A percentile compares a stretch with the other conserved stretches of the same genome.
These are phyloP conservation scores for Pseudogymnoascus sp. DNA, from an alignment of 2,329 filamentous ascomycete genomes.

Conservation along the genomic window DNA sequence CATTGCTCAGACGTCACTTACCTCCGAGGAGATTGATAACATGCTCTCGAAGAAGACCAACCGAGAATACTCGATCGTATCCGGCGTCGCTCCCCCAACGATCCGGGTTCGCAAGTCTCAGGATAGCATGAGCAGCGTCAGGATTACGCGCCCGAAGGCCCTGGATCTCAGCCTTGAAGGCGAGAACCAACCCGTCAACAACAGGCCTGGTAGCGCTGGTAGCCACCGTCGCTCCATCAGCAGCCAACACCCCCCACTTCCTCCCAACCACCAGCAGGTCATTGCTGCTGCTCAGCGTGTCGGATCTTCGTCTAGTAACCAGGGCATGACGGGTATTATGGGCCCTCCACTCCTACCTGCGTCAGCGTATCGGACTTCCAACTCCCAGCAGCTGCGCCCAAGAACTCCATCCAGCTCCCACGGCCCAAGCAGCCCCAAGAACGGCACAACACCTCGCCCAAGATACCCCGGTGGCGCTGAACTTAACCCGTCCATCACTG, in stretches of 20 bases:
- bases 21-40: slow-evolving; percentile 71
- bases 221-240: slow-evolving; percentile 50
- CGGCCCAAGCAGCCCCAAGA: slow-evolving; percentile 53
- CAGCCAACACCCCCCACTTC: slow-evolving; percentile 60
- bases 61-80: slow-evolving; percentile 21
- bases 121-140: slow-evolving; percentile 41
- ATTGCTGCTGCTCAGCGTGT: slow-evolving; percentile 66
- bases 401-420: slow-evolving; percentile 32
- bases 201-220: slow-evolving; percentile 63
- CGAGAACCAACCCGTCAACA: slow-evolving; percentile 33
- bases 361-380: slow-evolving; percentile 43
- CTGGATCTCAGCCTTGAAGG: slow-evolving; percentile 29
- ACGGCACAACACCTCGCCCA: slow-evolving; percentile 48
- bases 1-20: slow-evolving; percentile 74
- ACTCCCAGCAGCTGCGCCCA: not conserved
- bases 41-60: slow-evolving; percentile 51
- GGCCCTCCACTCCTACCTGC: slow-evolving; percentile 78
- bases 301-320: slow-evolving; percentile 33
- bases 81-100: slow-evolving; percentile 27
- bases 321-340: slow-evolving; percentile 45
- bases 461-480: slow-evolving; percentile 40
- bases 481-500: not conserved
- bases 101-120: slow-evolving; percentile 40
- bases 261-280: slow-evolving; percentile 70
- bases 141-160: slow-evolving; percentile 32